Conservation (phyloP, 2,329 filamentous ascomycete species). For the Fusarium concolor region DNA sequence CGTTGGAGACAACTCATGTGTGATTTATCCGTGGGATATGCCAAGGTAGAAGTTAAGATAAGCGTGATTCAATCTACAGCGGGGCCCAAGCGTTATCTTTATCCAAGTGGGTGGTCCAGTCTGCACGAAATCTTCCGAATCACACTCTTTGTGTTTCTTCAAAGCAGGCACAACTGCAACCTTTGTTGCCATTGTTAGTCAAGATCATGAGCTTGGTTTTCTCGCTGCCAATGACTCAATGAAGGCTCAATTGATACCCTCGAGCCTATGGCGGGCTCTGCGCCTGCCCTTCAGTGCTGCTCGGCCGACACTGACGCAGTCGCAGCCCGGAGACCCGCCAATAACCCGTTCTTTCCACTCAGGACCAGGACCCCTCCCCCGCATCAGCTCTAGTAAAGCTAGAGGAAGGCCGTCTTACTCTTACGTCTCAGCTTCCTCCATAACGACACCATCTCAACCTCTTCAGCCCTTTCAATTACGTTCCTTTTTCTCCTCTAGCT, state of each 20-base stretch:
- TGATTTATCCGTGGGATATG: too few relatives aligned
- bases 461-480: slow-evolving; percentile 3
- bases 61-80: not conserved
- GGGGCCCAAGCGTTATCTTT: slow-evolving; percentile 5
- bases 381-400: slow-evolving; percentile 34
- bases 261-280: slow-evolving; percentile 18
- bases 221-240: slow-evolving; percentile 8
- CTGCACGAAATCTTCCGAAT: slow-evolving; percentile 14
- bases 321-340: slow-evolving; percentile 32
- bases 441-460: not conserved
- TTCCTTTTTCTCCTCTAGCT: slow-evolving; percentile 12
- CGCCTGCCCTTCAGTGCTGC: not conserved
- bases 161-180: slow-evolving; percentile 11
- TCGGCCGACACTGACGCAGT: not conserved
- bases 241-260: slow-evolving; percentile 8
- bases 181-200: not conserved
- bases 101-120: not conserved
- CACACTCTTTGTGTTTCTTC: not conserved
- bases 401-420: slow-evolving; percentile 9
- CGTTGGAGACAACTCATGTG: not conserved
- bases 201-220: slow-evolving; percentile 1
- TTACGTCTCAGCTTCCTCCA: slow-evolving; percentile 27
- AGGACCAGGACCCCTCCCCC: slow-evolving; percentile 41
- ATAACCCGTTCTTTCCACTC: slow-evolving; percentile 41
- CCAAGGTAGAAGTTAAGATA: too few relatives aligned